A percentile compares a stretch with the other conserved stretches of the same genome.
Evolutionary conservation across 345 rosid genomes (phyloP).

Genomic region (Lepidium africanum): DNA sequence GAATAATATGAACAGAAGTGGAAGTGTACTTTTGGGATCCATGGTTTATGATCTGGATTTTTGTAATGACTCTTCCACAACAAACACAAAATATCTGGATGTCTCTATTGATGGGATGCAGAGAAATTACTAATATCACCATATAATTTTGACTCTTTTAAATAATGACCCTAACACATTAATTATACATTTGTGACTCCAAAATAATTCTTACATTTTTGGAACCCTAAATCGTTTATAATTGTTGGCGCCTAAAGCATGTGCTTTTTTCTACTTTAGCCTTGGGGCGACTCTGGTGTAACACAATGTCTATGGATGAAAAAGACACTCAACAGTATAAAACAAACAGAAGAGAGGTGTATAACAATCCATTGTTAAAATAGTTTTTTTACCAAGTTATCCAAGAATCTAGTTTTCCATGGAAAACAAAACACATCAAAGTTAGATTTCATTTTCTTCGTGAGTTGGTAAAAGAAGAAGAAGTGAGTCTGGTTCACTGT

Average conservation of each 20-base stretch:
- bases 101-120: too few relatives aligned
- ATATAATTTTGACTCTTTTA: too few relatives aligned
- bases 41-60: too few relatives aligned
- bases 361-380: background rate
- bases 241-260: background rate
- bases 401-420: background rate
- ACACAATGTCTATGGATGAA: background rate
- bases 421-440: background rate
- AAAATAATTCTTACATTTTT: too few relatives aligned
- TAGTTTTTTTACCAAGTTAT: background rate
- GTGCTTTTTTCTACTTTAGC: background rate
- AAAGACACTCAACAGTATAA: fast-evolving
- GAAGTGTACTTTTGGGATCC: too few relatives aligned
- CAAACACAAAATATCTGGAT: too few relatives aligned
- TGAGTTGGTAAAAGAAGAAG: background rate
- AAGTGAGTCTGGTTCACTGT: background rate
- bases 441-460: background rate
- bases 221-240: too few relatives aligned
- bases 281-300: background rate
- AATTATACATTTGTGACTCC: too few relatives aligned
- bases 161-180: too few relatives aligned
- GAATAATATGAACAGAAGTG: too few relatives aligned
- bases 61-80: too few relatives aligned
- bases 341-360: background rate
- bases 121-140: too few relatives aligned